Conservation (phyloP, 2,329 filamentous ascomycete genomes). For the Lecanicillium sp. region DNA sequence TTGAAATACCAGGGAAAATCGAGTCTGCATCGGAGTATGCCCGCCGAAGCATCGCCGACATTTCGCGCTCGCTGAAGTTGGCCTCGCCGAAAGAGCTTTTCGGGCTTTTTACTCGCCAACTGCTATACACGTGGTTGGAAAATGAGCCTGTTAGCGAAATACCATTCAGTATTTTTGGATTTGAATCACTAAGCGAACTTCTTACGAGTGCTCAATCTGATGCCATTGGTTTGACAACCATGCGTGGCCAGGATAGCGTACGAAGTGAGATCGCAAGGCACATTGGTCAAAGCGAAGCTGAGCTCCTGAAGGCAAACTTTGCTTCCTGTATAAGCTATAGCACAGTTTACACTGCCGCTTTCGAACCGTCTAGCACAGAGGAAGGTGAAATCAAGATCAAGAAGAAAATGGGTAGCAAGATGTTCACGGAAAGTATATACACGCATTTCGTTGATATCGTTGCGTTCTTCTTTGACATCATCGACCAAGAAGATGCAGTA, state of each 20-base stretch:
- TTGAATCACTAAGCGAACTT: constrained; percentile 61
- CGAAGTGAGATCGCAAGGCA: constrained; percentile 53
- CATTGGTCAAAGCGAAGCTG: constrained; percentile 46
- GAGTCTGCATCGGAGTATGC: constrained; percentile 62
- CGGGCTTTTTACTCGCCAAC: constrained; percentile 75
- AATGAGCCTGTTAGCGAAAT: constrained; percentile 61
- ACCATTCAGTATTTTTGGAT: constrained; percentile 82
- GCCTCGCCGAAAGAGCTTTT: constrained; percentile 67
- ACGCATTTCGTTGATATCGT: constrained; percentile 71
- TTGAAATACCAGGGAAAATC: constrained; percentile 78
- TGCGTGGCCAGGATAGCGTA: constrained; percentile 66
- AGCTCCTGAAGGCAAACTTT: constrained; percentile 64
- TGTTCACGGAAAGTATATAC: constrained; percentile 57
- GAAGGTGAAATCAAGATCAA: constrained; percentile 63
- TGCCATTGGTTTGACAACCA: constrained; percentile 70
- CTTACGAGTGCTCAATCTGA: constrained; percentile 68
- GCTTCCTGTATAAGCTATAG: constrained; percentile 76
- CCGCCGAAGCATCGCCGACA: constrained; percentile 58
- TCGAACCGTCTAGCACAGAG: constrained; percentile 29
- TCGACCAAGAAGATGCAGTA: constrained; percentile 70
- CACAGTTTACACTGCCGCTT: constrained; percentile 53
- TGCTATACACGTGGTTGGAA: constrained; percentile 87
- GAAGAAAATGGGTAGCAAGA: constrained; percentile 60
- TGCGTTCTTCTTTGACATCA: constrained; percentile 66
- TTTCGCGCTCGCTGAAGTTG: constrained; percentile 61